Base-by-base conservation (phyloP, 371 early-diverging fungal species). In the Mortierella sp. region DNA sequence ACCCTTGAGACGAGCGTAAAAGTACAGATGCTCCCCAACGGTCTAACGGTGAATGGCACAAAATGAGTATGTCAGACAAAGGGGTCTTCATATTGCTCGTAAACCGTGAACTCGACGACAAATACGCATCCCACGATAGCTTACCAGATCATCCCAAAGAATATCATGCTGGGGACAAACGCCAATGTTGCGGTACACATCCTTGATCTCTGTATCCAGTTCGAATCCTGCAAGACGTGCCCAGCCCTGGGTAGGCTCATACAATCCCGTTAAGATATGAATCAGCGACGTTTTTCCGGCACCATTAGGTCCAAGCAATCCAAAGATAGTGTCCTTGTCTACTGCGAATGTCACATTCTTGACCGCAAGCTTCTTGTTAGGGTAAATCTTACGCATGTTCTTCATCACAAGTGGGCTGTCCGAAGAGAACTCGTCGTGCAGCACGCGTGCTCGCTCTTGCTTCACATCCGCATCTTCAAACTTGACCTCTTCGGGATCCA, bases 81-180 rank as follows among this genome's bases (percentile, higher is more conserved):
- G 19, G 45, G 19, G 9, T 4, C 5, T 18, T 46, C 23, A 31
- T 27, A n/a, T 19, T 14, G 5, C n/a, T 8, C 23, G 13, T 7
- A 18, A 6, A 7, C 9, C 2, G n/a, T n/a, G n/a, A n/a, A n/a
- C n/a, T n/a, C n/a, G n/a, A n/a, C n/a, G n/a, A n/a, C n/a, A n/a
- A n/a, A n/a, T 53, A n/a, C 23, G 10, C 0, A 53, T 31, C 3
- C 14, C 9, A 23, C 2, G 19, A 34, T 5, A 39, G 18, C 62
- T 69, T 54, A 74, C 76, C 42, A 93, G 66, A 52, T 91, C 92
- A 24, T 87, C 88, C 91, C 92, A 93, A 5, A 93, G 81, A 69
- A 91, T 90, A 59, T 90, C 91, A 54, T 89, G 87, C 79, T 88
- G 92, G 26, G 93, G 91, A 57, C 92, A 93, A 28, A 92, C 82